A percentile compares a stretch with the other conserved stretches of the same genome.
phyloP scores from a whole-genome alignment of 139 green algal genomes.

The Haematococcus lacustris region DNA sequence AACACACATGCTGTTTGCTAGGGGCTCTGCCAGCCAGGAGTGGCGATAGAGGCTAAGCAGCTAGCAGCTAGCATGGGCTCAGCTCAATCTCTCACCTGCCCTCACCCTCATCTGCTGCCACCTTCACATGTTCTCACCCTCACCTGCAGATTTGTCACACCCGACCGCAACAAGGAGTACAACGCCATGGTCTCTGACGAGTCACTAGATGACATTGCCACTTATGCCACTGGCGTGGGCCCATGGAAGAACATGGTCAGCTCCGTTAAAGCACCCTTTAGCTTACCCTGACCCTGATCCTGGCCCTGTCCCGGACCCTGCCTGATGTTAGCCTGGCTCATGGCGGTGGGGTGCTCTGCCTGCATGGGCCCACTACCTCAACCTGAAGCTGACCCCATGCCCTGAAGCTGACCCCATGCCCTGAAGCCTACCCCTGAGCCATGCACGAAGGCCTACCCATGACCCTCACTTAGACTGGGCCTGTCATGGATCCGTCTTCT shows the following conservation, averaged over 20 bases:
- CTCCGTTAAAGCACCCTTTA: neutral
- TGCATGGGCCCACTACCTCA: neutral
- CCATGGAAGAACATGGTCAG: conserved; percentile 20
- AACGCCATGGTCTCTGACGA: conserved; percentile 10
- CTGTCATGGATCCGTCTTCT: no score
- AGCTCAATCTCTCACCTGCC: no score
- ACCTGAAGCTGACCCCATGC: neutral
- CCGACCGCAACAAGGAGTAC: conserved; percentile 7
- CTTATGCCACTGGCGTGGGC: conserved; percentile 19
- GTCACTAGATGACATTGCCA: conserved; percentile 11
- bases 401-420: neutral
- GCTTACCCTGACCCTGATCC: neutral
- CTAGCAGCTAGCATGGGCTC: no score
- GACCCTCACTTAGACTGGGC: no score
- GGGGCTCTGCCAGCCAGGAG: no score
- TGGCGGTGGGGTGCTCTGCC: neutral
- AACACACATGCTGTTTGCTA: no score
- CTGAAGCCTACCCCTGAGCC: neutral
- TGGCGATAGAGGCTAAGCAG: no score
- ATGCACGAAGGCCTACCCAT: no score
- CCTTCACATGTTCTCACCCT: no score
- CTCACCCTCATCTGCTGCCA: no score
- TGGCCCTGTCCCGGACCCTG: neutral
- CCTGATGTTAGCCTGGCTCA: neutral
- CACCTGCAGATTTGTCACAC: neutral